phyloP scores from a whole-genome alignment of 331 rosid genomes.

The Cydonia oblonga region DNA sequence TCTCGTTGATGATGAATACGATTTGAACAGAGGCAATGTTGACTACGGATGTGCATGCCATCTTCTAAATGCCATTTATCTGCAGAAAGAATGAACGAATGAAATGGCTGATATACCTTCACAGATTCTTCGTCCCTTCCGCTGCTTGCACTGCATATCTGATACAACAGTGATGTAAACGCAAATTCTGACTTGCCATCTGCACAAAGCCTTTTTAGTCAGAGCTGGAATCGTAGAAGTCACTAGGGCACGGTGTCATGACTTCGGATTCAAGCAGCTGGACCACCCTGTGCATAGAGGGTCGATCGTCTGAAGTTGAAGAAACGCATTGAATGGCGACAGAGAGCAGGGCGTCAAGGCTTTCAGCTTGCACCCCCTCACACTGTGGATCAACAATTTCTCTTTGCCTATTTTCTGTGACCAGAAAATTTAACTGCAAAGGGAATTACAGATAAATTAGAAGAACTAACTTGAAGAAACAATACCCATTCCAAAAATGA shows the following conservation, averaged over 20 bases:
- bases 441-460: slow-evolving; percentile 14
- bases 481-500: background rate
- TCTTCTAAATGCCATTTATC: slow-evolving; percentile 15
- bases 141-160: slow-evolving; percentile 12
- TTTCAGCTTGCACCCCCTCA: slow-evolving; percentile 77
- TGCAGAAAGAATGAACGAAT: slow-evolving; percentile 36
- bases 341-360: slow-evolving; percentile 81
- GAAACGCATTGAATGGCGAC: slow-evolving; percentile 88
- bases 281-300: slow-evolving; percentile 94
- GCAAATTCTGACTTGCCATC: slow-evolving; percentile 14
- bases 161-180: slow-evolving; percentile 15
- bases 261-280: slow-evolving; percentile 94
- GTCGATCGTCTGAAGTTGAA: slow-evolving; percentile 85
- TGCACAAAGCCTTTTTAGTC: slow-evolving; percentile 34
- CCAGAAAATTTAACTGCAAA: slow-evolving; percentile 77
- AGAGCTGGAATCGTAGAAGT: slow-evolving; percentile 82
- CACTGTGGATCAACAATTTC: slow-evolving; percentile 78
- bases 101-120: slow-evolving; percentile 13
- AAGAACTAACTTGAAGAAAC: background rate
- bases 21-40: background rate
- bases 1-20: background rate
- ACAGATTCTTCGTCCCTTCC: slow-evolving; percentile 21
- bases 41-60: slow-evolving; percentile 13
- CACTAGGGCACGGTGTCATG: slow-evolving; percentile 96
- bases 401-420: slow-evolving; percentile 66